phyloP scores from a whole-genome alignment of 2,329 filamentous ascomycete genomes.

The Celoporthe dispersa region DNA sequence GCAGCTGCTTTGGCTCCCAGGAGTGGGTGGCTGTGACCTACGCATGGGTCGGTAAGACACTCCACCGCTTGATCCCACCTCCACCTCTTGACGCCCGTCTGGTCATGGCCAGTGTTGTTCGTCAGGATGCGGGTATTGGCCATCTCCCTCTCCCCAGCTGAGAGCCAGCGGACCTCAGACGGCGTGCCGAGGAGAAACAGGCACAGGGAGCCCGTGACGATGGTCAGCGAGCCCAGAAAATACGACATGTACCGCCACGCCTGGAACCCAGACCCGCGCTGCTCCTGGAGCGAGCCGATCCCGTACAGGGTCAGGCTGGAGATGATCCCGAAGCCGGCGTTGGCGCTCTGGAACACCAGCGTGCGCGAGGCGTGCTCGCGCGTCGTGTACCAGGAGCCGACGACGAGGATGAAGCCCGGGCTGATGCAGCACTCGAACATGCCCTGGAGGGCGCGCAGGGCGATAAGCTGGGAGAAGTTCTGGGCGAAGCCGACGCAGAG shows the following conservation, averaged over 20 bases:
- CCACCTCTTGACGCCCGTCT: conserved; percentile 43
- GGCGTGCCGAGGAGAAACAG: conserved; percentile 43
- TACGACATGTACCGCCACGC: conserved; percentile 46
- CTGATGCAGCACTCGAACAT: conserved; percentile 45
- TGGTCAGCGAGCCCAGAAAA: conserved; percentile 42
- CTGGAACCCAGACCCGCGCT: conserved; percentile 36
- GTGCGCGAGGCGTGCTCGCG: conserved; percentile 43
- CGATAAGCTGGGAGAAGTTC: conserved; percentile 44
- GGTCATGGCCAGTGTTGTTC: conserved; percentile 45
- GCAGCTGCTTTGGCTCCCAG: no score
- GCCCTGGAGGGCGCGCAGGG: conserved; percentile 43
- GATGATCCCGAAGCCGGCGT: conserved; percentile 44
- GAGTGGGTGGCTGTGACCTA: no score
- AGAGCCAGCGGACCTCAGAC: conserved; percentile 44
- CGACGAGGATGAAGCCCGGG: conserved; percentile 44
- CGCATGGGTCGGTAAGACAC: conserved; percentile 40
- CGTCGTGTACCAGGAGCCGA: conserved; percentile 45
- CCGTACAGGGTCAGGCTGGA: conserved; percentile 43
- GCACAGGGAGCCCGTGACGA: conserved; percentile 40
- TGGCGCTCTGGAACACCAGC: conserved; percentile 43
- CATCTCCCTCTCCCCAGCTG: conserved; percentile 41
- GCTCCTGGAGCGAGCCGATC: conserved; percentile 40
- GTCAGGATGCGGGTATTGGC: conserved; percentile 41
- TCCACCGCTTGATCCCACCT: conserved; percentile 44
- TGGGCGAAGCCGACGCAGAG: conserved; percentile 43